Conservation (phyloP, 805 yeast species). For the Metschnikowia continentalis region DNA sequence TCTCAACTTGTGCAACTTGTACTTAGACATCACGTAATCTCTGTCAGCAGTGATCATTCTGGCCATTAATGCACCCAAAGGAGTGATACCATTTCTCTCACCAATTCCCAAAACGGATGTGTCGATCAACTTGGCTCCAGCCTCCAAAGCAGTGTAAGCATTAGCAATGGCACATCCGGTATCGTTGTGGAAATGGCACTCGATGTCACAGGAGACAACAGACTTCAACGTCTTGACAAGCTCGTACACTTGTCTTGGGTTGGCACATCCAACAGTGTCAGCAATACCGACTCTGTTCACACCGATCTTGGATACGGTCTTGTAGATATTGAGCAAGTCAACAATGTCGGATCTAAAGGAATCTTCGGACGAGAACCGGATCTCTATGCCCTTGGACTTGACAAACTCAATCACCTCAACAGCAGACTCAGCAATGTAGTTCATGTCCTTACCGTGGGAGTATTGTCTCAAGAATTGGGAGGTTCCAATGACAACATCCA, state of each 20-base stretch:
- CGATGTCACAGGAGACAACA: constrained; percentile 56
- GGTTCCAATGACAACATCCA: constrained; percentile 58
- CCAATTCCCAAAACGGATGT: constrained; percentile 59
- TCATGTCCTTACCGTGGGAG: constrained; percentile 60
- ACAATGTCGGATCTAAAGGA: constrained; percentile 59
- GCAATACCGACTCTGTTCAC: constrained; percentile 62
- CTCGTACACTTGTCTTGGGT: constrained; percentile 60
- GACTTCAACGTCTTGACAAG: constrained; percentile 54
- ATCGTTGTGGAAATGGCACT: constrained; percentile 60
- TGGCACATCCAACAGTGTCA: constrained; percentile 62
- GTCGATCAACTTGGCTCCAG: constrained; percentile 57
- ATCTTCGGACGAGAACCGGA: constrained; percentile 56
- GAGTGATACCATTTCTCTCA: constrained; percentile 61
- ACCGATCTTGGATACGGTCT: constrained; percentile 59
- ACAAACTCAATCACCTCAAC: constrained; percentile 58
- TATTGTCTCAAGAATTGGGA: constrained; percentile 54
- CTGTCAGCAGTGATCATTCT: constrained; percentile 61
- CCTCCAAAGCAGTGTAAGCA: constrained; percentile 60
- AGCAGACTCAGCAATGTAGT: constrained; percentile 53
- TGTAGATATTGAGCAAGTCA: constrained; percentile 54
- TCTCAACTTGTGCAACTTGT: constrained; percentile 52
- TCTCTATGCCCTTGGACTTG: constrained; percentile 56
- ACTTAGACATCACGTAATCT: constrained; percentile 55
- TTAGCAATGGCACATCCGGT: constrained; percentile 63
- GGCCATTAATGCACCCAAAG: constrained; percentile 60